Evolutionary conservation across 2,329 filamentous ascomycete genomes (phyloP).

Genomic region (Penicillium sp.): DNA sequence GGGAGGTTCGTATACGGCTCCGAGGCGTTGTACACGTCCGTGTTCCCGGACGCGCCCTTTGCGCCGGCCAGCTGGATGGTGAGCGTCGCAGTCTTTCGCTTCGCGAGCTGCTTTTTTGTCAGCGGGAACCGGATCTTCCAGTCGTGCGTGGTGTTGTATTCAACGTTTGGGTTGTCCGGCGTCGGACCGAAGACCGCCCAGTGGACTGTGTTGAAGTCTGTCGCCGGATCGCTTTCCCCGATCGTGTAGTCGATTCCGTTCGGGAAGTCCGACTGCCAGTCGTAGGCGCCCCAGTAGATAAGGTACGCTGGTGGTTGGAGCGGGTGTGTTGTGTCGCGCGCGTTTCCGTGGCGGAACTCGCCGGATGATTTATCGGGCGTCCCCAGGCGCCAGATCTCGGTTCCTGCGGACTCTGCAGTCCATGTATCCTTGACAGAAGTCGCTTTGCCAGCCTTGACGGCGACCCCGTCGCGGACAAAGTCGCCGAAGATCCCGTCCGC

Average conservation of each 20-base stretch:
- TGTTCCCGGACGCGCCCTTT: conserved; percentile 67
- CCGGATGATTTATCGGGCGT: conserved; percentile 65
- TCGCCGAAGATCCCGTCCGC: conserved; percentile 67
- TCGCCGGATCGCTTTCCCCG: conserved; percentile 54
- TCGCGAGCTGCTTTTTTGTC: conserved; percentile 46
- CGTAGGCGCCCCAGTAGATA: conserved; percentile 66
- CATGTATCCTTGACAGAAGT: conserved; percentile 51
- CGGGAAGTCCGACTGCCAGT: conserved; percentile 65
- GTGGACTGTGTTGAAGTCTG: conserved; percentile 68
- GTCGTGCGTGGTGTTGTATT: conserved; percentile 53
- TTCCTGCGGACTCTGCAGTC: conserved; percentile 61
- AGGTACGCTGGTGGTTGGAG: conserved; percentile 62
- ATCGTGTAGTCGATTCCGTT: conserved; percentile 63
- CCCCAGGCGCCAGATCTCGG: conserved; percentile 67
- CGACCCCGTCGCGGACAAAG: conserved; percentile 58
- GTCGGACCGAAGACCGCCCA: conserved; percentile 65
- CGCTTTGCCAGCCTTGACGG: conserved; percentile 49
- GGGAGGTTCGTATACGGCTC: conserved; percentile 60
- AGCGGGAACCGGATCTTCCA: conserved; percentile 64
- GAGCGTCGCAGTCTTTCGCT: conserved; percentile 58
- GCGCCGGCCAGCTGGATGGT: conserved; percentile 68
- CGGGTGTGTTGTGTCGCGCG: conserved; percentile 54
- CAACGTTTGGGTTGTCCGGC: conserved; percentile 47
- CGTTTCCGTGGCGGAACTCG: conserved; percentile 64
- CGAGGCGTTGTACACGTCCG: conserved; percentile 60